phyloP scores from a whole-genome alignment of 257 asterid genomes.

The Petrea volubilis region DNA sequence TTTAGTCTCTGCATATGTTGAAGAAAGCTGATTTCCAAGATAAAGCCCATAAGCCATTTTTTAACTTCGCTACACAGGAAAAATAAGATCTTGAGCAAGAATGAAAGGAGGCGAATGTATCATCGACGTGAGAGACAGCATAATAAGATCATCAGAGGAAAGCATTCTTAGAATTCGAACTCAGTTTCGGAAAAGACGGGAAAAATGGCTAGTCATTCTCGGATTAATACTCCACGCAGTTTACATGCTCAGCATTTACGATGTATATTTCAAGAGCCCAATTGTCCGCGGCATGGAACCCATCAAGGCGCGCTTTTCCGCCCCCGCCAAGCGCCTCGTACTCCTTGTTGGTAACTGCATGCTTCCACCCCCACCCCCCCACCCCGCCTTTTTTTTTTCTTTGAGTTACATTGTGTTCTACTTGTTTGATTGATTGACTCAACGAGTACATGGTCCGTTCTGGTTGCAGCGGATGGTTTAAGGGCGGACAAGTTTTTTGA shows the following conservation, averaged over 20 bases:
- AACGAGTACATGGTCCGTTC: conserved; percentile 21
- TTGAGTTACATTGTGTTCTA: conserved; percentile 11
- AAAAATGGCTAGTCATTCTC: conserved; percentile 81
- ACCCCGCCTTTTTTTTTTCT: neutral
- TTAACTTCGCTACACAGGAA: neutral
- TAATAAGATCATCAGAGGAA: conserved; percentile 39
- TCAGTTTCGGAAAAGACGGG: conserved; percentile 59
- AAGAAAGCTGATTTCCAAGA: conserved; percentile 20
- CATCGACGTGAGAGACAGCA: conserved; percentile 43
- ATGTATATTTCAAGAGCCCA: conserved; percentile 91
- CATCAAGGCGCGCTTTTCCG: conserved; percentile 64
- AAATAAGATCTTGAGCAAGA: conserved; percentile 30
- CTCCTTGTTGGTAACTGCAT: conserved; percentile 69
- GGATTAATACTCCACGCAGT: conserved; percentile 94
- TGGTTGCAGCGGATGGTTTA: conserved; percentile 86
- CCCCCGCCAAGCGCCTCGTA: conserved; percentile 93
- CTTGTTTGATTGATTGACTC: conserved; percentile 45
- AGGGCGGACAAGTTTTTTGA: conserved; percentile 97
- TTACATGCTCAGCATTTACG: conserved; percentile 97
- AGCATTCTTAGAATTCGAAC: conserved; percentile 42
- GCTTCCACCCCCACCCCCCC: too few species aligned
- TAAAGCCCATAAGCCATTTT: conserved; percentile 31
- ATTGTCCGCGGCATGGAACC: conserved; percentile 97
- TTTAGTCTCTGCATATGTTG: neutral
- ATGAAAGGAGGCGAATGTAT: conserved; percentile 68